phyloP scores from a whole-genome alignment of 2,329 filamentous ascomycete genomes.

The Botryotinia calthae region DNA sequence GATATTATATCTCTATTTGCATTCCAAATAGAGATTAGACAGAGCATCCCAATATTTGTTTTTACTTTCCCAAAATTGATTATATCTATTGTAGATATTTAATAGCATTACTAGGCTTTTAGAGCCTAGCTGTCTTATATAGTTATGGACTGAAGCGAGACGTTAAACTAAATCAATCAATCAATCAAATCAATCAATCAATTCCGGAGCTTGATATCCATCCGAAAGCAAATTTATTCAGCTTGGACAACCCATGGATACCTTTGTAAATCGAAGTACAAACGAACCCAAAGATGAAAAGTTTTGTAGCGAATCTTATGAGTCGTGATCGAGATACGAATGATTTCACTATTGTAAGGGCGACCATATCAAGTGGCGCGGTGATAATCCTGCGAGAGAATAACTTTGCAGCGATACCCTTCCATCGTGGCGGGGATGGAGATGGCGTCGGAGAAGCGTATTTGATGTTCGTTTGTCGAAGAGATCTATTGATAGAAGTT shows the following conservation, averaged over 20 bases:
- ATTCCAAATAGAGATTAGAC: too few relatives aligned
- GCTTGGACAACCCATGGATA: rapidly evolving
- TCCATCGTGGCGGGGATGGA: not conserved
- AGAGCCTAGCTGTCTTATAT: too few relatives aligned
- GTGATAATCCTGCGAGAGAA: not conserved
- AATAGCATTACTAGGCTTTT: too few relatives aligned
- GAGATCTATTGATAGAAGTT: not conserved
- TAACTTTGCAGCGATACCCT: not conserved
- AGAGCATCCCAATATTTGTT: too few relatives aligned
- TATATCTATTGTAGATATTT: too few relatives aligned
- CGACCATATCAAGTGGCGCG: not conserved
- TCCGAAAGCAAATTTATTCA: too few relatives aligned
- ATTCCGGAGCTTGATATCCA: too few relatives aligned
- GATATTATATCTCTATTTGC: too few relatives aligned
- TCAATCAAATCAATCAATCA: too few relatives aligned
- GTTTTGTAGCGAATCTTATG: not conserved
- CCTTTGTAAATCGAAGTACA: not conserved
- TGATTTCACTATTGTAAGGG: not conserved
- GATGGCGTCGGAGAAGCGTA: not conserved
- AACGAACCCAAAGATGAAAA: not conserved
- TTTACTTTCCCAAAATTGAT: too few relatives aligned
- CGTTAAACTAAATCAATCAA: too few relatives aligned
- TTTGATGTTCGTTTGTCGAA: not conserved
- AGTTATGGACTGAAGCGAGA: too few relatives aligned
- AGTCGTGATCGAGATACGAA: not conserved